Evolutionary conservation across 768 basidiomycete species (phyloP).

Genomic region (Cubamyces sp.): DNA sequence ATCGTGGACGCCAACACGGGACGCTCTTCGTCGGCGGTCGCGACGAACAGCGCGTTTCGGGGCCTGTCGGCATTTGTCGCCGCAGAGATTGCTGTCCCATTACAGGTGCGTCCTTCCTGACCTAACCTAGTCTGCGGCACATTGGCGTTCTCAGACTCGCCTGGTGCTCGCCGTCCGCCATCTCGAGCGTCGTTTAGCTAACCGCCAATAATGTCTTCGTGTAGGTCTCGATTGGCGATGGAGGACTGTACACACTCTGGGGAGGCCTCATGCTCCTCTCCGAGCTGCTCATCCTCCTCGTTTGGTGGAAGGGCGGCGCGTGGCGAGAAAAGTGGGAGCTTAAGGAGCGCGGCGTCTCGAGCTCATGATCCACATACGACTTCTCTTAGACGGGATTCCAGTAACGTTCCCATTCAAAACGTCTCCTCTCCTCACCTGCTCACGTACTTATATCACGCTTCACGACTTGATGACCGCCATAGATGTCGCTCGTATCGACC

Average conservation of each 20-base stretch:
- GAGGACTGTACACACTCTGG: slow-evolving; percentile 77
- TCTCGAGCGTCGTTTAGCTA: not conserved
- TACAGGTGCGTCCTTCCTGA: slow-evolving; percentile 52
- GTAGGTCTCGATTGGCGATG: slow-evolving; percentile 74
- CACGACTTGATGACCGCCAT: not conserved
- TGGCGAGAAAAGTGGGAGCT: slow-evolving; percentile 61
- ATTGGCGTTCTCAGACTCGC: not conserved
- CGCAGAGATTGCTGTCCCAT: slow-evolving; percentile 72
- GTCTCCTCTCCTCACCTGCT: not conserved
- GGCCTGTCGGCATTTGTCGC: slow-evolving; percentile 70
- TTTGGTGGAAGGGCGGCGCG: slow-evolving; percentile 56
- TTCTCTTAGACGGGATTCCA: no score
- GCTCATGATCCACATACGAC: slow-evolving; percentile 1
- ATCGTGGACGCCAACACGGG: slow-evolving; percentile 87
- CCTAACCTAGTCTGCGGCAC: not conserved
- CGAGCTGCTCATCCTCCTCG: slow-evolving; percentile 61
- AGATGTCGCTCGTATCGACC: not conserved
- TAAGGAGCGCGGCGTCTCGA: slow-evolving; percentile 38
- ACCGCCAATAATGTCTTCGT: not conserved
- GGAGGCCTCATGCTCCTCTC: slow-evolving; percentile 55
- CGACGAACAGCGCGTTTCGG: slow-evolving; percentile 77
- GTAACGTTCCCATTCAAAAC: no score
- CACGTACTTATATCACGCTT: not conserved
- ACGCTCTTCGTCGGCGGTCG: slow-evolving; percentile 74
- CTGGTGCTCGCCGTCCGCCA: not conserved